Conservation (phyloP, 768 basidiomycete species). For the Lepiota venenata region DNA sequence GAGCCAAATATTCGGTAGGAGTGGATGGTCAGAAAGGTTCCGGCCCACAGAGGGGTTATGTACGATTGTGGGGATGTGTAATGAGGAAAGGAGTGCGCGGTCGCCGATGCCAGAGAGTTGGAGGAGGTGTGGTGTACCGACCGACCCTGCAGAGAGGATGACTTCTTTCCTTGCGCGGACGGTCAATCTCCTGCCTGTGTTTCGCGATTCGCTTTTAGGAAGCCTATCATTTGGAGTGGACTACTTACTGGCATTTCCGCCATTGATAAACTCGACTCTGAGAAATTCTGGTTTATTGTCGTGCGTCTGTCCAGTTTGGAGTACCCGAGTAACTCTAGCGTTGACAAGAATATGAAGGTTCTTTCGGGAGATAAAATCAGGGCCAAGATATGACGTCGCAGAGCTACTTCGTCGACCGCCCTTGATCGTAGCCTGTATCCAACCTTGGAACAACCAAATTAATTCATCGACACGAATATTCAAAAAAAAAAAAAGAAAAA, state of each 20-base stretch:
- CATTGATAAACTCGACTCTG: neutral
- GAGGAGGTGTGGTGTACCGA: constrained; percentile 20
- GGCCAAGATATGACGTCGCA: constrained; percentile 28
- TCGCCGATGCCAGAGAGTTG: constrained; percentile 22
- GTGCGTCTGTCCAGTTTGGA: constrained; percentile 24
- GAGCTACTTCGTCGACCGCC: constrained; percentile 17
- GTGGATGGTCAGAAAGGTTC: constrained; percentile 18
- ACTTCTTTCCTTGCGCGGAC: constrained; percentile 13
- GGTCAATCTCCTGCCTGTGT: constrained; percentile 11
- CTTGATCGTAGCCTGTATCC: constrained; percentile 7
- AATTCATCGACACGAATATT: neutral
- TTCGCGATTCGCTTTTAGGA: neutral
- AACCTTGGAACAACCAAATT: neutral
- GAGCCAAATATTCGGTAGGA: constrained; percentile 4
- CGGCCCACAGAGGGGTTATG: constrained; percentile 19
- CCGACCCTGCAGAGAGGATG: constrained; percentile 16
- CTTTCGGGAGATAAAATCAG: constrained; percentile 20
- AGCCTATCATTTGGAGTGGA: no score
- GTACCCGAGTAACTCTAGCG: constrained; percentile 20
- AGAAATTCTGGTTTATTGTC: constrained; percentile 26
- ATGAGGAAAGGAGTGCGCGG: constrained; percentile 2
- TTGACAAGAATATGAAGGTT: constrained; percentile 29
- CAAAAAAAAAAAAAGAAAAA: neutral
- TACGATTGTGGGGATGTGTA: constrained; percentile 14
- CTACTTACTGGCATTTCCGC: neutral